Base-by-base conservation (phyloP, 176 grass and related monocot species). In the Oryza coarctata region DNA sequence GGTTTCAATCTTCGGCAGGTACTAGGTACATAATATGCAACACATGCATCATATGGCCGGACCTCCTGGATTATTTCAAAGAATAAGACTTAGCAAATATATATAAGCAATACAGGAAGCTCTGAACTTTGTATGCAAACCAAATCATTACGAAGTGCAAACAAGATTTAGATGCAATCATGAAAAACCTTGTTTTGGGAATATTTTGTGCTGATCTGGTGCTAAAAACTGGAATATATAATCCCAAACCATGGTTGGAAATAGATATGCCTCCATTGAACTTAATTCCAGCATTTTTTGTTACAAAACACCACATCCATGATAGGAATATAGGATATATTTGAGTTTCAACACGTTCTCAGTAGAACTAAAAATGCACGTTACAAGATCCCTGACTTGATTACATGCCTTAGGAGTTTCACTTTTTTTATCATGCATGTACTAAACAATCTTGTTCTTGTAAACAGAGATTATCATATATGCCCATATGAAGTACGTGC, bases 31-130 rank as follows among this genome's bases (percentile, higher is more conserved):
- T 80, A 70, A 30, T 45, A 69, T 57, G 44, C 13, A 69, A 80
- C 68, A n/a, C 65, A 80, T 80, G 30, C 44, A 80, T 57, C 78
- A 80, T 69, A 80, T 57, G 78, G 45, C 8, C 2, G 31, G 57
- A 52, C 45, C 32, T 81, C 79, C 66, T 81, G 79, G 39, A 70
- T 40, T 57, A 39, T 38, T 39, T 27, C 12, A 80, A 6, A 80
- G 50, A 39, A 13, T 55, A 55, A 70, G 8, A 58, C 28, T 58
- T 35, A 36, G 47, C 12, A 80, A 36, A 65, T 41, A 31, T 12
- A 69, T 50, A 68, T 47, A 79, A 50, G 26, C 29, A 39, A 44
- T 17, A 65, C 14, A 70, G 26, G 14, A 80, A 57, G 31, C 31
- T 28, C 32, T 70, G 34, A 32, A 57, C 50, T n/a, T n/a, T 6